Percentiles rank a stretch among this genome's conserved stretches.
These are phyloP conservation scores for Lasiodiplodia theobromae DNA, from an alignment of 2,329 filamentous ascomycete genomes.

Conservation along the genomic window DNA sequence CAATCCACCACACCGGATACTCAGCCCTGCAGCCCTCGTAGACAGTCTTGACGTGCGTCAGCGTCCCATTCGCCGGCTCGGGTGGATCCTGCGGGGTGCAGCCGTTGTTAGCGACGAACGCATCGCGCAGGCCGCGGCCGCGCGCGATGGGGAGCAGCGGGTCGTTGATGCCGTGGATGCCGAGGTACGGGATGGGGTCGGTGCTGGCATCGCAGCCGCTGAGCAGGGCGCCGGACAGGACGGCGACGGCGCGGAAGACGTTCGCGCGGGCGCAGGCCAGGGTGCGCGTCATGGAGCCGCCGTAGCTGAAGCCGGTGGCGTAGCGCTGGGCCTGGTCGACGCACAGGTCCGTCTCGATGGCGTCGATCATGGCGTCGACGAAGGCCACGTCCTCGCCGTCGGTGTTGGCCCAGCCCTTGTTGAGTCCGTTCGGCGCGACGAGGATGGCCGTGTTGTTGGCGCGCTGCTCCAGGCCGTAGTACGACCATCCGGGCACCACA, in stretches of 20 bases:
- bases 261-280: constrained; percentile 52
- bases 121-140: constrained; percentile 49
- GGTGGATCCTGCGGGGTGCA: constrained; percentile 37
- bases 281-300: constrained; percentile 53
- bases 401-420: constrained; percentile 53
- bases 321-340: constrained; percentile 53
- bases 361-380: constrained; percentile 48
- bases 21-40: constrained; percentile 40
- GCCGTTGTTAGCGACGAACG: constrained; percentile 49
- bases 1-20: constrained; percentile 46
- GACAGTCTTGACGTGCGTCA: constrained; percentile 33
- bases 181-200: constrained; percentile 50
- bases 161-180: constrained; percentile 51
- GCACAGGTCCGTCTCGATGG: constrained; percentile 51
- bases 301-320: constrained; percentile 56
- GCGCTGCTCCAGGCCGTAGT: constrained; percentile 51
- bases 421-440: constrained; percentile 52
- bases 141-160: constrained; percentile 45
- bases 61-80: constrained; percentile 35
- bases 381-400: constrained; percentile 53
- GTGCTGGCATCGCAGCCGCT: constrained; percentile 44
- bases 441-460: constrained; percentile 51
- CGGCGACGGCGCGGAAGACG: constrained; percentile 50
- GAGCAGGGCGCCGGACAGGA: constrained; percentile 35
- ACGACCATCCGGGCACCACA: constrained; percentile 32